These are phyloP conservation scores for Chaetomiaceae sp. DNA, from an alignment of 2,329 filamentous ascomycete genomes.

Conservation along the genomic window DNA sequence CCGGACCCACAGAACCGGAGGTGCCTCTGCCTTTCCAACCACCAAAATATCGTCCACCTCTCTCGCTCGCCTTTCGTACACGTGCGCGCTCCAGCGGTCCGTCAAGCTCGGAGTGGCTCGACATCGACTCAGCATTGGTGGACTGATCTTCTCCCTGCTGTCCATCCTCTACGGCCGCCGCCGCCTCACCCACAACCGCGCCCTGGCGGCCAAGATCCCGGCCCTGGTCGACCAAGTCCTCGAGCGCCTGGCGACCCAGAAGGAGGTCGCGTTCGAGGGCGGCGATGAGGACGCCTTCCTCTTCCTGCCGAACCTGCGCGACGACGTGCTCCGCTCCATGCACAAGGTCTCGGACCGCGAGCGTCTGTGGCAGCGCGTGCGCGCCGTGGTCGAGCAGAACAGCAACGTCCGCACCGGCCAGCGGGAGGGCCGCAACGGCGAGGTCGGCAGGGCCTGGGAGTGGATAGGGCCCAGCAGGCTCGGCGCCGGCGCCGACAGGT, in stretches of 20 bases:
- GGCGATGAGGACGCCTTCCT: slow-evolving; percentile 77
- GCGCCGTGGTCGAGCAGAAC: slow-evolving; percentile 84
- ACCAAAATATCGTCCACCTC: slow-evolving; percentile 74
- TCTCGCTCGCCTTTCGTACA: slow-evolving; percentile 85
- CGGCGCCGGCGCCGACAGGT: slow-evolving; percentile 30
- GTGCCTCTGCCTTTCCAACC: slow-evolving; percentile 56
- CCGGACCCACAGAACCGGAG: slow-evolving; percentile 66
- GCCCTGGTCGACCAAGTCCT: slow-evolving; percentile 79
- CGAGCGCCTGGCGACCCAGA: slow-evolving; percentile 76
- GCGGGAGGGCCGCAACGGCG: slow-evolving; percentile 61
- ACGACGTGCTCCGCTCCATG: slow-evolving; percentile 81
- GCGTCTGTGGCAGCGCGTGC: slow-evolving; percentile 77
- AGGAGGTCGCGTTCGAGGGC: slow-evolving; percentile 66
- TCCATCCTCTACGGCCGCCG: slow-evolving; percentile 59
- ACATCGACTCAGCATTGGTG: slow-evolving; percentile 80
- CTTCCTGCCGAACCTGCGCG: slow-evolving; percentile 80
- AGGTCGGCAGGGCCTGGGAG: slow-evolving; percentile 63
- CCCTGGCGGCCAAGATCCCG: slow-evolving; percentile 69
- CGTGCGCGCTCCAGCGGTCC: slow-evolving; percentile 73
- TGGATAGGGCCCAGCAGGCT: slow-evolving; percentile 59
- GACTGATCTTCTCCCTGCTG: slow-evolving; percentile 49
- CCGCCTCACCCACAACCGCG: slow-evolving; percentile 57
- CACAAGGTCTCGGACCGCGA: slow-evolving; percentile 73
- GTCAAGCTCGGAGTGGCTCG: slow-evolving; percentile 75
- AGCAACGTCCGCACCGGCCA: slow-evolving; percentile 78